These are phyloP conservation scores for Komagataella populi DNA, from an alignment of 805 yeast genomes.

Conservation along the genomic window DNA sequence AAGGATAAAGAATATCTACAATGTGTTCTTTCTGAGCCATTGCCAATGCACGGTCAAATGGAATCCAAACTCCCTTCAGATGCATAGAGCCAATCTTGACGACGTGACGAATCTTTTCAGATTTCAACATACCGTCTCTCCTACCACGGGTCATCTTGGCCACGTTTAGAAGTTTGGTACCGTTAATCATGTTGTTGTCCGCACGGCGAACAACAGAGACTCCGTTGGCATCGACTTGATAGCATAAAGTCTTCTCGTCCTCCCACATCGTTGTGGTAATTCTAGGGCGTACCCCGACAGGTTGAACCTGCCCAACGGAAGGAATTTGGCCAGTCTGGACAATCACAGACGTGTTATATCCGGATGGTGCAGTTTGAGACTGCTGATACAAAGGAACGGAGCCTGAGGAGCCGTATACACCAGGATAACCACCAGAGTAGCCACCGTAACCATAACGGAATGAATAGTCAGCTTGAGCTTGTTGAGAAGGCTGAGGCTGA, in stretches of 20 bases:
- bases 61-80: conserved; percentile 66
- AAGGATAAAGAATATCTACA: conserved; percentile 41
- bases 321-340: conserved; percentile 2
- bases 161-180: conserved; percentile 54
- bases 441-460: neutral
- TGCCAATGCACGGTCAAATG: conserved; percentile 56
- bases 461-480: neutral
- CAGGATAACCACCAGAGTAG: neutral
- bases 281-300: conserved; percentile 36
- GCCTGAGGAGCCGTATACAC: neutral
- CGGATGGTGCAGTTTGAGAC: neutral
- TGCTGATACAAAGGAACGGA: neutral
- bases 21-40: conserved; percentile 59
- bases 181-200: conserved; percentile 62
- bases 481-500: neutral
- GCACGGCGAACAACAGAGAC: conserved; percentile 57
- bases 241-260: conserved; percentile 58
- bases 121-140: conserved; percentile 55
- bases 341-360: neutral
- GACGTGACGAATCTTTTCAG: conserved; percentile 54
- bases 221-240: conserved; percentile 59
- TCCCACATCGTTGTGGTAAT: conserved; percentile 70
- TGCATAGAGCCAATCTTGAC: conserved; percentile 70
- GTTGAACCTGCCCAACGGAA: conserved; percentile 24
- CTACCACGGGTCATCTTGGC: conserved; percentile 67